Conservation (phyloP, 768 basidiomycete species). For the Dentipellis sp. region DNA sequence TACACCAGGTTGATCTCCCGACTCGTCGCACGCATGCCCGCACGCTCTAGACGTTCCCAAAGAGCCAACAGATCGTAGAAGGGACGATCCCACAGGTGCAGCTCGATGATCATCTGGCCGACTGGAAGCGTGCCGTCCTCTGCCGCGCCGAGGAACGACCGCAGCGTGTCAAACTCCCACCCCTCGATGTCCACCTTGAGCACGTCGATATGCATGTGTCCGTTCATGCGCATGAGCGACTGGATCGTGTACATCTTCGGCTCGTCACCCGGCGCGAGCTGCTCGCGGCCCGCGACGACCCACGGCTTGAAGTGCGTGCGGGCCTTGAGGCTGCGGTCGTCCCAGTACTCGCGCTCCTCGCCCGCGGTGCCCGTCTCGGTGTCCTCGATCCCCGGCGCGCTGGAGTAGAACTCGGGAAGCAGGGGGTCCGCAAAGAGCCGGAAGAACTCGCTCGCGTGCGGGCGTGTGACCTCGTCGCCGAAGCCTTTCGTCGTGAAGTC, state of each 20-base stretch:
- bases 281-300: conserved; percentile 30
- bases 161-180: conserved; percentile 36
- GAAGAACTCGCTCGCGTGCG: conserved; percentile 14
- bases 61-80: conserved; percentile 25
- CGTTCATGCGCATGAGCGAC: conserved; percentile 34
- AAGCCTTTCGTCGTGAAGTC: conserved; percentile 22
- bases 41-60: conserved; percentile 38
- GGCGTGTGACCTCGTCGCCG: conserved; percentile 12
- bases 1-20: conserved; percentile 31
- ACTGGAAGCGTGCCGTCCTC: conserved; percentile 32
- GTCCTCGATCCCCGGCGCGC: background rate
- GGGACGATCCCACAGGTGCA: conserved; percentile 25
- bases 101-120: conserved; percentile 38
- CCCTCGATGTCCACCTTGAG: conserved; percentile 41
- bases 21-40: conserved; percentile 38
- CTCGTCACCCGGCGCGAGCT: conserved; percentile 20
- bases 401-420: conserved; percentile 8
- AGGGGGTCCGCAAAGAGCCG: conserved; percentile 10
- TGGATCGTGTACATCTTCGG: conserved; percentile 34
- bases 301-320: conserved; percentile 35
- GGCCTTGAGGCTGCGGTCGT: conserved; percentile 15
- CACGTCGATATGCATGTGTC: conserved; percentile 32
- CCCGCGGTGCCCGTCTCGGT: conserved; percentile 5
- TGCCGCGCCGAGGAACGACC: conserved; percentile 28
- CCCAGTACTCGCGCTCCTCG: conserved; percentile 24